Evolutionary conservation across 2,329 filamentous ascomycete genomes (phyloP).

Genomic region (Phyllosticta citriasiana): DNA sequence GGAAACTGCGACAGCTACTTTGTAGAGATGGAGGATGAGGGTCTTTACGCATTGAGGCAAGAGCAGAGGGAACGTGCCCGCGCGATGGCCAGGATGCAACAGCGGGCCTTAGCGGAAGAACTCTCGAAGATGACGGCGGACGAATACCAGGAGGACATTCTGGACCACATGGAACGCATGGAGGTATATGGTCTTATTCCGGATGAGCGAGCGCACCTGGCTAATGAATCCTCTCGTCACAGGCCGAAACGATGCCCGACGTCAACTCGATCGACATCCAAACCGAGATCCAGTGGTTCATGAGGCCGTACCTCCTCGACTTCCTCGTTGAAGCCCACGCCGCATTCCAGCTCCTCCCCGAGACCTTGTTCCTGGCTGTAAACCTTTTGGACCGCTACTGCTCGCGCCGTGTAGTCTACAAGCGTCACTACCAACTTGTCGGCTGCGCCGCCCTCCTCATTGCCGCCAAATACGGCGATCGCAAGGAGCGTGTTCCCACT

Average conservation of each 20-base stretch:
- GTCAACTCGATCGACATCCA: slow-evolving; percentile 98
- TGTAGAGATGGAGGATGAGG: slow-evolving; percentile 51
- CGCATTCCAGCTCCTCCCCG: slow-evolving; percentile 84
- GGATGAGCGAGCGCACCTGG: slow-evolving; percentile 10
- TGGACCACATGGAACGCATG: slow-evolving; percentile 92
- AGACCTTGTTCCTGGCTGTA: slow-evolving; percentile 91
- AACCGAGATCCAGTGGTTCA: slow-evolving; percentile 99
- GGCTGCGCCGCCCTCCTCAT: slow-evolving; percentile 94
- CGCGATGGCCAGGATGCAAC: slow-evolving; percentile 68
- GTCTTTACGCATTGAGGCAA: slow-evolving; percentile 45
- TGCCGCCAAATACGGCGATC: slow-evolving; percentile 96
- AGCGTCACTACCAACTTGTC: slow-evolving; percentile 96
- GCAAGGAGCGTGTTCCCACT: slow-evolving; percentile 96
- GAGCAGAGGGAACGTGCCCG: slow-evolving; percentile 67
- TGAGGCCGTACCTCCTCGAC: slow-evolving; percentile 95
- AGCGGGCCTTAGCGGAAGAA: slow-evolving; percentile 81
- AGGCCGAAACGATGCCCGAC: slow-evolving; percentile 83
- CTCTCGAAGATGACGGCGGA: slow-evolving; percentile 76
- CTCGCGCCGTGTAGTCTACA: slow-evolving; percentile 95
- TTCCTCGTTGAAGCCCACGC: slow-evolving; percentile 91
- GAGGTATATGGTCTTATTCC: slow-evolving; percentile 48
- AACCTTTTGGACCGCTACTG: slow-evolving; percentile 97
- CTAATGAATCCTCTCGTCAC: slow-evolving; percentile 18
- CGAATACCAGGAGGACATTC: slow-evolving; percentile 88
- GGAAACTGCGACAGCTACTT: slow-evolving; percentile 61